These are phyloP conservation scores for Coemansia reversa DNA, from an alignment of 192 early-diverging fungal species.

Conservation along the genomic window DNA sequence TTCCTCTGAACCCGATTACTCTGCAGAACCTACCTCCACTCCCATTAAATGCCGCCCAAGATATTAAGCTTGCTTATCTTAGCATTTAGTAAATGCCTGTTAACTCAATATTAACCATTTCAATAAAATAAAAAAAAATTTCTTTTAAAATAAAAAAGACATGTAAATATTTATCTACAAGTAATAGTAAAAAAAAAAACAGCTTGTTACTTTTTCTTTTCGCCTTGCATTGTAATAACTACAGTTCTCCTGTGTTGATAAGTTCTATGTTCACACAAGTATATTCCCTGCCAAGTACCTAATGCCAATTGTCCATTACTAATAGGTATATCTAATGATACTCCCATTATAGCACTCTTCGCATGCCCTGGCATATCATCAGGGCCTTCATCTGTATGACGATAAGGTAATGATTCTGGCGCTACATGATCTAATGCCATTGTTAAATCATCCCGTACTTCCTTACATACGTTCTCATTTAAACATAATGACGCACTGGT, in stretches of 20 bases:
- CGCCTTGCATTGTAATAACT: slow-evolving; percentile 76
- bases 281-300: slow-evolving; percentile 87
- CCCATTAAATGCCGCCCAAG: slow-evolving; percentile 35
- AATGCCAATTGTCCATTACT: slow-evolving; percentile 71
- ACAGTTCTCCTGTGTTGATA: slow-evolving; percentile 60
- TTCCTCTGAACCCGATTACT: slow-evolving; percentile 4
- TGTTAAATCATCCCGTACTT: slow-evolving; percentile 79
- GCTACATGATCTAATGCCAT: slow-evolving; percentile 81
- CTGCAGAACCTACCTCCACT: slow-evolving; percentile 10
- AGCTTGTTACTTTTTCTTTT: slow-evolving; percentile 47
- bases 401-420: slow-evolving; percentile 75
- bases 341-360: slow-evolving; percentile 80
- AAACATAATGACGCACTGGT: slow-evolving; percentile 86
- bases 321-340: slow-evolving; percentile 84
- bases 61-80: slow-evolving; percentile 3
- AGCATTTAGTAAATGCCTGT: not conserved
- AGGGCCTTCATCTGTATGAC: slow-evolving; percentile 81
- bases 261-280: slow-evolving; percentile 71
- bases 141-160: too few relatives aligned
- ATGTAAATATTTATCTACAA: not conserved
- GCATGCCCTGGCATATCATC: slow-evolving; percentile 94
- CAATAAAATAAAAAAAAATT: too few relatives aligned
- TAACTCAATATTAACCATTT: not conserved
- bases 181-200: not conserved
- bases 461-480: slow-evolving; percentile 84